Evolutionary conservation across 2,329 filamentous ascomycete species (phyloP), one percentile per base, ranked within the genome.

Genomic region (Claviceps capensis): DNA sequence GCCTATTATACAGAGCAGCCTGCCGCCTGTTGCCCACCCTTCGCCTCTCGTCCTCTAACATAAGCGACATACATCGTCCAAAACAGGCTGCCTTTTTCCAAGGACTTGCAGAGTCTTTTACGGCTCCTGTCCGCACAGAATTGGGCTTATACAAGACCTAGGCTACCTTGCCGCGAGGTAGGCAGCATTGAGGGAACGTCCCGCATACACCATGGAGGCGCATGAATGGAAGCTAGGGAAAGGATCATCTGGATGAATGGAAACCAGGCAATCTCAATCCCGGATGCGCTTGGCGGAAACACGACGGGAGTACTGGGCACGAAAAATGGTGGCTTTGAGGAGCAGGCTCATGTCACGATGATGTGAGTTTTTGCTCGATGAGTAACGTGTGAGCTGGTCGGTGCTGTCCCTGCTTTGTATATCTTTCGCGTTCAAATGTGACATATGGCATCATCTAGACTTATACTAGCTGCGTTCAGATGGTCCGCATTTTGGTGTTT

Each of bases 141-240:
- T n/a, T 34, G 38, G 23, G 19, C 36, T n/a, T 16, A 38, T 43
- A 17, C 19, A 34, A n/a, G 43, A 47, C 16, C 52, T 40, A 11
- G 52, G 52, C 16, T 50, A 53, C 44, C 45, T 53, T 36, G 43
- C 48, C 17, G 48, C 44, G 5, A 50, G 19, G 36, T 53, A 37
- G 3, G 48, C 45, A 17, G 48, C 48, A 19, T 36, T 50, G n/a
- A 17, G 17, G 3, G 52, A 48, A 23, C 43, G 38, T 30, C 48
- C 48, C 16, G 48, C 47, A 26, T 45, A 50, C 1, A 45, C 48
- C 36, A 53, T 47, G 44, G 44, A 53, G 45, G 2, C 48, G 37
- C 38, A 50, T 30, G 26, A 30, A 30, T 9, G 26, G 2, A 30
- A 30, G 26, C 26, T 9, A 30, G 8, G 8, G 8, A 30, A 30